Conservation (phyloP, 169 alveolate genomes). For the Prorocentrum cordatum region DNA sequence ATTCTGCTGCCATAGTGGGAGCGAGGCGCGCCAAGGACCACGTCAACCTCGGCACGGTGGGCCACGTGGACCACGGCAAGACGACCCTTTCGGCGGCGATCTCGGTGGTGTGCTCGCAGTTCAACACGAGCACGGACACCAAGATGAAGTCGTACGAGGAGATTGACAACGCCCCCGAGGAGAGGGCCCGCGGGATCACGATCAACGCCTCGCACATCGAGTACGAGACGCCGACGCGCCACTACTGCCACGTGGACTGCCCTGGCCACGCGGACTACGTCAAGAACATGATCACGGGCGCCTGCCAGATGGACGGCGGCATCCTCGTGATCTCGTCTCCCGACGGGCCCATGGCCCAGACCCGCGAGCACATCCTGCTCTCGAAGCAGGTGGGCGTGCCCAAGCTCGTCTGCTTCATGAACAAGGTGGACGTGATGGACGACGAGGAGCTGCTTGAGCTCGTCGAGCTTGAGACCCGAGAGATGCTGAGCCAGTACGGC, state of each 20-base stretch:
- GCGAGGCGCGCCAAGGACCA: too few relatives aligned
- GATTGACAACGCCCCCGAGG: conserved; percentile 91
- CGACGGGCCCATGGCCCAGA: conserved; percentile 96
- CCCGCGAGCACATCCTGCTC: conserved; percentile 81
- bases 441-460: conserved; percentile 69
- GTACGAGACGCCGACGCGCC: conserved; percentile 80
- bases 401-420: conserved; percentile 57
- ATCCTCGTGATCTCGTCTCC: conserved; percentile 90
- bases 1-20: too few relatives aligned
- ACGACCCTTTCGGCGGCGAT: conserved; percentile 93
- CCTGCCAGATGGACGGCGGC: conserved; percentile 76
- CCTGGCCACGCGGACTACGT: conserved; percentile 97
- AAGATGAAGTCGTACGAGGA: too few relatives aligned
- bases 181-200: conserved; percentile 90
- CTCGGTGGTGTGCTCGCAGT: conserved; percentile 53
- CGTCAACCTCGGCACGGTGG: conserved; percentile 91
- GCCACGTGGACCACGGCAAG: conserved; percentile 94
- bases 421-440: conserved; percentile 70
- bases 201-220: conserved; percentile 88
- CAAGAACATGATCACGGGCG: conserved; percentile 91
- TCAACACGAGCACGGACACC: too few relatives aligned
- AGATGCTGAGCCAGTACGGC: conserved; percentile 29
- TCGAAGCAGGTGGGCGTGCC: conserved; percentile 71
- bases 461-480: conserved; percentile 65
- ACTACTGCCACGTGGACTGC: conserved; percentile 94